Base-by-base conservation (phyloP, 495 filamentous ascomycete species). In the Bathelium albidoporum region DNA sequence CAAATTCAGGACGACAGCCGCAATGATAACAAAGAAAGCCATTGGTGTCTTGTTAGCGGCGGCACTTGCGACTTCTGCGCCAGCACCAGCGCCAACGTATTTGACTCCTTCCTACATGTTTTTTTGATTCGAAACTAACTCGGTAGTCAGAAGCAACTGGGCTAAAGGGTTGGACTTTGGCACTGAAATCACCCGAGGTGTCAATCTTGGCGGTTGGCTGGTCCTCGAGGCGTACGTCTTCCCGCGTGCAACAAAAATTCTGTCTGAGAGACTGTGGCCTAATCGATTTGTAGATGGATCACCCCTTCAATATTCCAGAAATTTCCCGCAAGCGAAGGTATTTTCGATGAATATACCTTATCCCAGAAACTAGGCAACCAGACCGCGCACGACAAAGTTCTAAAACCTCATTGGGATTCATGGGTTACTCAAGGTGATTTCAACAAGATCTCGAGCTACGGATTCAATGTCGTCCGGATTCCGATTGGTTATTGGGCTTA, bases 401-500 rank as follows among this genome's bases (percentile, higher is more conserved):
- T 78, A 1, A 65, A 69, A 24, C 64, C 73, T 26, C 75, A 77
- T 61, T 77, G 75, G 76, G 69, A 77, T 64, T 67, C 65, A 24
- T 78, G 73, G 74, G 64, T 66, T 22, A 70, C 63, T 44, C 66
- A 68, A 49, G 29, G 63, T 10, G 75, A 78, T 60, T 76, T 81
- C 65, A 69, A 79, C 61, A 76, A 71, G 52, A 81, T 81, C 58
- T 67, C 67, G 12, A 59, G 70, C 16, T 70, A 74, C 22, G 79
- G 79, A 1, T 79, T 81, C 75, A 81, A 81, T 66, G 59, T 76
- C 9, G 73, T 81, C n/a, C 74, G 79, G 10, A 79, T 81, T 59
- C 79, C 79, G 0, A 69, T 81, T 62, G 79, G 79, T 20, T 80
- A 75, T 66, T 81, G 79, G 79, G 79, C 79, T 14, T 80, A 73